A percentile compares a stretch with the other conserved stretches of the same genome.
Evolutionary conservation across 495 filamentous ascomycete genomes (phyloP).

Genomic region (Xylaria nigripes): DNA sequence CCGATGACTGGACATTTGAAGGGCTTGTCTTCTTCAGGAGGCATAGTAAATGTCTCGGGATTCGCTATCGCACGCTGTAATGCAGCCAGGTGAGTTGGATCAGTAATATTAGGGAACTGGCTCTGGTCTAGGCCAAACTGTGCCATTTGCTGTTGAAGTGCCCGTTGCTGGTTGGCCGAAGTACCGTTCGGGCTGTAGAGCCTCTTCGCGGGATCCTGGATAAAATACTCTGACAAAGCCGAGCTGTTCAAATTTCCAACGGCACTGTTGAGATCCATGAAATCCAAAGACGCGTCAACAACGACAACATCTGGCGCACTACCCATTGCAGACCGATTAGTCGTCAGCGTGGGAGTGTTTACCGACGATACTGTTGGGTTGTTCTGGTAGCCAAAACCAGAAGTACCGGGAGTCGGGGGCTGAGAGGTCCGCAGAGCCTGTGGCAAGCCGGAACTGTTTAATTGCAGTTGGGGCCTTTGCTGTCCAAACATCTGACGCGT

Average conservation of each 20-base stretch:
- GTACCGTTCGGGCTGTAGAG: constrained; percentile 80
- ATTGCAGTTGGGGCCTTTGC: constrained; percentile 62
- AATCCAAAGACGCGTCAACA: constrained; percentile 49
- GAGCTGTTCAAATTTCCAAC: constrained; percentile 27
- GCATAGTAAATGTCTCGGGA: constrained; percentile 38
- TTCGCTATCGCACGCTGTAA: constrained; percentile 63
- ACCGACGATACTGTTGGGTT: constrained; percentile 98
- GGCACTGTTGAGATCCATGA: constrained; percentile 46
- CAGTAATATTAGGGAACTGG: constrained; percentile 63
- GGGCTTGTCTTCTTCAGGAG: constrained; percentile 76
- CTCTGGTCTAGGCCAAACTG: constrained; percentile 58
- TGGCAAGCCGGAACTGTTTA: constrained; percentile 54
- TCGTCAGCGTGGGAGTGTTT: constrained; percentile 82
- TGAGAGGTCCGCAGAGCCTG: constrained; percentile 78
- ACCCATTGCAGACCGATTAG: constrained; percentile 42
- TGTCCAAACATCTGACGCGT: constrained; percentile 63
- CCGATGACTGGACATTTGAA: constrained; percentile 97
- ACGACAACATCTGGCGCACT: constrained; percentile 30
- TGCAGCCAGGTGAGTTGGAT: constrained; percentile 63
- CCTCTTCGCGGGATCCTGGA: constrained; percentile 91
- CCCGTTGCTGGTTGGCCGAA: constrained; percentile 51
- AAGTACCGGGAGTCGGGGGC: constrained; percentile 75
- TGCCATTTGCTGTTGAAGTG: constrained; percentile 51
- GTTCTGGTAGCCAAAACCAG: constrained; percentile 68
- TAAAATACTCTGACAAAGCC: constrained; percentile 49